Evolutionary conservation across 805 yeast species (phyloP), one percentile per base, ranked within the genome.

Genomic region (Zygoascus ofunaensis): DNA sequence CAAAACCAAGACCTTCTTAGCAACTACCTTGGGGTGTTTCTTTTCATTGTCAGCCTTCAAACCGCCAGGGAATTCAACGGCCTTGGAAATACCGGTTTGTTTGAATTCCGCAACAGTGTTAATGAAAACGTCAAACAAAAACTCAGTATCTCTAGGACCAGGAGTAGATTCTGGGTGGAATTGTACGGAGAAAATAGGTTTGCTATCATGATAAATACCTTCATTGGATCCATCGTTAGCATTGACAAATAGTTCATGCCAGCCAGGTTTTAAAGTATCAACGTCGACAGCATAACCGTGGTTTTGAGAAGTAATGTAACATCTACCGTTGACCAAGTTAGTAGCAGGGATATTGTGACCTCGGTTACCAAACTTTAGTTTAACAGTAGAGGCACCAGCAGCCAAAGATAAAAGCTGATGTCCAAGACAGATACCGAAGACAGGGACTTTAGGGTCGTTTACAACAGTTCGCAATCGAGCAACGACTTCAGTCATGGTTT

Each of bases 81-180:
- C 77, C 66, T 79, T 80, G 61, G 77, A 72, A 33, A 65, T 58
- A 30, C 80, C 77, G 22, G 60, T 46, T n/a, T 55, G 49, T 41
- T 61, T 60, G 52, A 69, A 70, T 36, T 85, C 68, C 43, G 74
- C 63, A 42, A 92, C 94, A 41, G 96, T 65, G 53, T 85, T 67
- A 60, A 92, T 82, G 68, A 92, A 92, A 26, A 85, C 87, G 60
- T 92, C 98, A 58, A 92, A 92, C 64, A 92, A 73, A 67, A 89
- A 92, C 69, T 92, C 98, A 42, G 98, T 92, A 65, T 92, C 99
- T 64, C 95, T 80, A 64, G 99, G 99, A 64, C 99, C 99, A 39
- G 98, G 97, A 41, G 95, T 87, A 20, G 97, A 86, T 73, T 92
- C 99, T 21, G 99, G 99, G 65, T 92, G 99, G 76, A 92, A 90